phyloP scores from a whole-genome alignment of 1,284 basidiomycete genomes.

The Bondarzewia mesenterica region DNA sequence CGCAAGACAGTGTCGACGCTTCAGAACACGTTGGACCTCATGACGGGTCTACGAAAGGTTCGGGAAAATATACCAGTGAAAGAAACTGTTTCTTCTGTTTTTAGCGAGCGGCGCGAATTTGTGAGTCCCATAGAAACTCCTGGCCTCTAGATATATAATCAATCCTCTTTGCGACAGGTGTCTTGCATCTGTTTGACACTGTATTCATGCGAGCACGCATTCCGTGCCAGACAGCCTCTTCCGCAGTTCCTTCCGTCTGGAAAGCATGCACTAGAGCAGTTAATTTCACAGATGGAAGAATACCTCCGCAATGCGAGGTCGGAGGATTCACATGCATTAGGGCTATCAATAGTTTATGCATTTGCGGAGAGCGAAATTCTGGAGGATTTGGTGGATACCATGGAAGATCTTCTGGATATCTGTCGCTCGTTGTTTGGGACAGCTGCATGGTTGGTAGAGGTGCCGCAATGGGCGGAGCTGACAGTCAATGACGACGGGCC shows the following conservation, averaged over 20 bases:
- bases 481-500: neutral
- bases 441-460: conserved; percentile 31
- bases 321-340: conserved; percentile 24
- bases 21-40: conserved; percentile 36
- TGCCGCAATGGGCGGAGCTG: conserved; percentile 2
- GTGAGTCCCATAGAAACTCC: conserved; percentile 17
- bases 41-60: conserved; percentile 40
- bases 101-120: conserved; percentile 37
- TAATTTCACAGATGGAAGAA: conserved; percentile 30
- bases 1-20: conserved; percentile 29
- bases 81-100: conserved; percentile 33
- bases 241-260: conserved; percentile 45
- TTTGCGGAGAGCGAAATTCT: conserved; percentile 39
- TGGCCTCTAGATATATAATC: neutral
- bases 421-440: conserved; percentile 38
- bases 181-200: conserved; percentile 40
- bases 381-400: conserved; percentile 32
- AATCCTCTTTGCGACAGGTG: conserved; percentile 19
- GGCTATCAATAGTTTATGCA: conserved; percentile 33
- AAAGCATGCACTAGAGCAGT: conserved; percentile 28
- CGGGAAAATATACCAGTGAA: conserved; percentile 40
- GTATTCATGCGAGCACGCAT: conserved; percentile 44
- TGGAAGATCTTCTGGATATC: conserved; percentile 34
- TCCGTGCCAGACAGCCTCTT: conserved; percentile 37
- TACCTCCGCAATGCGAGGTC: conserved; percentile 23